Evolutionary conservation across 2,329 filamentous ascomycete species (phyloP).

Genomic region (Trichoderma afroharzianum): DNA sequence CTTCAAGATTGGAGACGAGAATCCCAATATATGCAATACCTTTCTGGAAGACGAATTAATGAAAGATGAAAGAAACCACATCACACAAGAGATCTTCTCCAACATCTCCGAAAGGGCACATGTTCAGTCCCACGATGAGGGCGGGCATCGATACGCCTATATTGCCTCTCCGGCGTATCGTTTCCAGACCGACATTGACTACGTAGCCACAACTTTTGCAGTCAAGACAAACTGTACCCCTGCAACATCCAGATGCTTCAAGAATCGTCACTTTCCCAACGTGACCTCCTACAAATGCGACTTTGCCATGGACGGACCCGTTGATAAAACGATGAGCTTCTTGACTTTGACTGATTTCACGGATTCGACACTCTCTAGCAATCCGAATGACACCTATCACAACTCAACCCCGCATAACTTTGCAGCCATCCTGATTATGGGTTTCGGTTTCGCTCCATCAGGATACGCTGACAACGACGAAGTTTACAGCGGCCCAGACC

Average conservation of each 20-base stretch:
- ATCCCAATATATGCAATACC: not conserved
- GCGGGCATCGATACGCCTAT: not conserved
- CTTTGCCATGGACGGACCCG: not conserved
- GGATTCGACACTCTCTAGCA: not conserved
- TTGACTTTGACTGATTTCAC: not conserved
- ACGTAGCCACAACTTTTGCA: not conserved
- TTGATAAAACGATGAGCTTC: not conserved
- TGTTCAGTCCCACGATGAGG: not conserved
- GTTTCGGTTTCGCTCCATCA: not conserved
- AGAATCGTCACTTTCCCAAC: not conserved
- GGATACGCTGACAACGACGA: not conserved
- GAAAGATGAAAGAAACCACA: too few species aligned
- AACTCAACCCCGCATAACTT: too few species aligned
- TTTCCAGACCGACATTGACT: not conserved
- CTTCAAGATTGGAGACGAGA: not conserved
- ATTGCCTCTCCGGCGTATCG: not conserved
- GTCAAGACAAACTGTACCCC: not conserved
- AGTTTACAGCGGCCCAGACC: not conserved
- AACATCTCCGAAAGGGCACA: not conserved
- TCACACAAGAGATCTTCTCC: not conserved
- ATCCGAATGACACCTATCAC: not conserved
- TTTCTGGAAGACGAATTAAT: not conserved
- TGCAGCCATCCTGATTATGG: not conserved
- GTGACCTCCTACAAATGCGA: not conserved
- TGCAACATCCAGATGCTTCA: not conserved